Conservation (phyloP, 495 filamentous ascomycete species). For the Melanomma pulvis-pyrius region DNA sequence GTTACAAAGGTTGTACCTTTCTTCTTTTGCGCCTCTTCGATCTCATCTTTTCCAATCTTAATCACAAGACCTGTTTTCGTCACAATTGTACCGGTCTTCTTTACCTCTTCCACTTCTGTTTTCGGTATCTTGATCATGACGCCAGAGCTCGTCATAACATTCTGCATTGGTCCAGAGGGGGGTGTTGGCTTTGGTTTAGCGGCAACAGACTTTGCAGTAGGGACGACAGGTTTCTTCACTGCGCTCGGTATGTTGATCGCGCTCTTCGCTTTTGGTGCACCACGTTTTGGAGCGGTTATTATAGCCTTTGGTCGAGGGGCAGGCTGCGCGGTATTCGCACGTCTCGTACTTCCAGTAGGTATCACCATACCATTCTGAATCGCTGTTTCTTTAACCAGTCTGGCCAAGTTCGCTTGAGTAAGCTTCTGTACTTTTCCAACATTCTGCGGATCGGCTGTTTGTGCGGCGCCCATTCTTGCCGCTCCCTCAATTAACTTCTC, state of each 20-base stretch:
- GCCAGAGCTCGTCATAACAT: conserved; percentile 32
- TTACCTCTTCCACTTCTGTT: conserved; percentile 32
- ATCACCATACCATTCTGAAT: conserved; percentile 36
- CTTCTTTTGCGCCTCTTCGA: conserved; percentile 33
- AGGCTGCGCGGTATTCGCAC: conserved; percentile 19
- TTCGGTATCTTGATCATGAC: conserved; percentile 35
- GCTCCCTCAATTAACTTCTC: conserved; percentile 37
- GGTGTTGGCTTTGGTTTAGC: conserved; percentile 11
- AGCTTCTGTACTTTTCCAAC: conserved; percentile 28
- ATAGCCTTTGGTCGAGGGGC: conserved; percentile 2
- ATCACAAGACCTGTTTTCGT: conserved; percentile 28
- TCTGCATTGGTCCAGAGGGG: conserved; percentile 15
- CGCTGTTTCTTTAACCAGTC: conserved; percentile 36
- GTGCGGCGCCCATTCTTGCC: conserved; percentile 22
- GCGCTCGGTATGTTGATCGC: conserved; percentile 3
- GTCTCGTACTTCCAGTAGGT: conserved; percentile 15
- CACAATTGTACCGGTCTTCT: conserved; percentile 31
- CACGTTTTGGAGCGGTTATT: conserved; percentile 1
- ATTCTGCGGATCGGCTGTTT: conserved; percentile 15
- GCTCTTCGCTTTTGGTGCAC: conserved; percentile 24
- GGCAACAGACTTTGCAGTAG: not conserved
- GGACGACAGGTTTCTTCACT: conserved; percentile 8
- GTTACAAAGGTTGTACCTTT: conserved; percentile 31
- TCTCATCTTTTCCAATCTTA: conserved; percentile 22
- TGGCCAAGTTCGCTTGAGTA: conserved; percentile 37